These are phyloP conservation scores for Butyriboletus loyo DNA, from an alignment of 768 basidiomycete genomes.

Conservation along the genomic window DNA sequence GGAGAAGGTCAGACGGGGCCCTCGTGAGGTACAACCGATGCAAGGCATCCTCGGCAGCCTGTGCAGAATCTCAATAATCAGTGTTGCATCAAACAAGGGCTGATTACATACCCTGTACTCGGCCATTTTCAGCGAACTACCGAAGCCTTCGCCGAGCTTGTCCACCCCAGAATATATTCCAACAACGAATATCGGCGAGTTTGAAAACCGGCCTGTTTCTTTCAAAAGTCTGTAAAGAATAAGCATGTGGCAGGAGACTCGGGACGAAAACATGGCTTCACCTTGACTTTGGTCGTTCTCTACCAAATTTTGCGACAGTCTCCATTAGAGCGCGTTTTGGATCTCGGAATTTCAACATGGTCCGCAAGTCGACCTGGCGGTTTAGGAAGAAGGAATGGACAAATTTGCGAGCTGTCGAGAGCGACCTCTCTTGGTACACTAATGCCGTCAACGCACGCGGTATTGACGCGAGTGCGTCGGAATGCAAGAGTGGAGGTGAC, in stretches of 20 bases:
- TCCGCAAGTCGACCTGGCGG: slow-evolving; percentile 76
- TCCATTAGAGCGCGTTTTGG: slow-evolving; percentile 75
- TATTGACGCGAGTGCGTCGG: slow-evolving; percentile 87
- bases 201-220: slow-evolving; percentile 89
- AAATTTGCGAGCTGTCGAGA: slow-evolving; percentile 84
- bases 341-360: slow-evolving; percentile 77
- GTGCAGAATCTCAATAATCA: not conserved
- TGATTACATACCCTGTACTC: slow-evolving; percentile 70
- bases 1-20: slow-evolving; percentile 63
- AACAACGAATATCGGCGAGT: slow-evolving; percentile 93
- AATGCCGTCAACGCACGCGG: slow-evolving; percentile 85
- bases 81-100: not conserved
- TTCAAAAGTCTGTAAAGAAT: slow-evolving; percentile 63
- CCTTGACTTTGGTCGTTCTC: slow-evolving; percentile 70
- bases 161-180: slow-evolving; percentile 83
- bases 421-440: slow-evolving; percentile 83
- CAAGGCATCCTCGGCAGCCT: slow-evolving; percentile 87
- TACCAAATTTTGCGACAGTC: slow-evolving; percentile 66
- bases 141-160: slow-evolving; percentile 93
- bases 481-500: slow-evolving; percentile 57
- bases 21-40: slow-evolving; percentile 80
- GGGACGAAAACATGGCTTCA: slow-evolving; percentile 21
- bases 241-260: not conserved
- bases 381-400: slow-evolving; percentile 86
- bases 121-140: slow-evolving; percentile 90